Evolutionary conservation across 176 grass and related monocot species (phyloP), one percentile per base, ranked within the genome.

Genomic region (Raddia guianensis): DNA sequence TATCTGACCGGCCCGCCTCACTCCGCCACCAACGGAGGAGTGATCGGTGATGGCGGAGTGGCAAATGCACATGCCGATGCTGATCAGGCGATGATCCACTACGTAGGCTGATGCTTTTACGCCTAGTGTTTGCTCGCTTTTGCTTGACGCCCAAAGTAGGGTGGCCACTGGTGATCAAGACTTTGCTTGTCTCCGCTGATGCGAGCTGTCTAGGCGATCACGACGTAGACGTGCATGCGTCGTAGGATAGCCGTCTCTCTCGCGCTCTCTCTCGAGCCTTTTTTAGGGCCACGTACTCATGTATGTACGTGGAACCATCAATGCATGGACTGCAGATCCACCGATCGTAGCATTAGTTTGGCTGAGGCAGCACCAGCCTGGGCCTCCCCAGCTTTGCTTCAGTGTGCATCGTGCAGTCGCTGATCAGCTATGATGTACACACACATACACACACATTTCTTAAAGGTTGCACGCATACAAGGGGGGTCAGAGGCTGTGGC

Each of bases 311-410:
- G 37, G 2, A 40, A 40, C 37, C 4, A 40, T 40, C 37, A 40
- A 21, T 12, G 48, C 21, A 55, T 13, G 46, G 11, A 16, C 27
- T 55, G 12, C 16, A 69, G 43, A 60, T 63, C 56, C 66, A 71
- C 47, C 2, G 3, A 37, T 34, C 8, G 21, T 44, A 46, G 20
- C 20, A 8, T 74, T 57, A 16, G 43, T 55, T 65, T 66, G 57
- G 49, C 4, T 12, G 27, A 50, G 59, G 49, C 61, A 80, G 49
- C 50, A 49, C 65, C 68, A 15, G 16, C 10, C 37, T 76, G 78
- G 78, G 56, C 27, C 63, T 20, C 63, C n/a, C 46, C 72, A 75
- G 85, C 72, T 87, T 70, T 82, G 78, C 51, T 74, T 63, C 76
- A 66, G 59, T 73, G 76, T 67, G 69, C 84, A 64, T 56, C 21